Conservation (phyloP, 75 land plant genomes). For the Pseudotsuga menziesii region DNA sequence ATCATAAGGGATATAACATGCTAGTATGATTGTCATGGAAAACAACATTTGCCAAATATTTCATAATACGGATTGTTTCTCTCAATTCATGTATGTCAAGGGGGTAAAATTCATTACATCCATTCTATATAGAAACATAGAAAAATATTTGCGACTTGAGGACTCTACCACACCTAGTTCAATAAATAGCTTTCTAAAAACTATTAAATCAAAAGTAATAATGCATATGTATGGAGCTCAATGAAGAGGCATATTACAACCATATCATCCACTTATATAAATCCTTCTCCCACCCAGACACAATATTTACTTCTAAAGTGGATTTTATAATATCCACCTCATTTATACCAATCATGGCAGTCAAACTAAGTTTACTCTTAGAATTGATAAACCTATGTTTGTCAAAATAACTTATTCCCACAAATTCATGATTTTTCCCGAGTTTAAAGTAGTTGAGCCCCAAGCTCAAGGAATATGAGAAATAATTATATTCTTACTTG, state of each 20-base stretch:
- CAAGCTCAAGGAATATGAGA: constrained; percentile 16
- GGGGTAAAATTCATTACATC: constrained; percentile 35
- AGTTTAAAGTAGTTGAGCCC: constrained; percentile 91
- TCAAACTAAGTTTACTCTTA: constrained; percentile 72
- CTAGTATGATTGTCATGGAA: constrained; percentile 33
- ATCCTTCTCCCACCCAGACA: constrained; percentile 98
- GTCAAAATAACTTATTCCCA: constrained; percentile 53
- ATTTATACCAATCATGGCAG: constrained; percentile 65
- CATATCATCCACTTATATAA: constrained; percentile 80
- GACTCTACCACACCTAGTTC: constrained; percentile 78
- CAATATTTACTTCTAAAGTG: constrained; percentile 85
- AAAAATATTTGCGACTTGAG: constrained; percentile 61
- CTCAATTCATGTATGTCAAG: constrained; percentile 63
- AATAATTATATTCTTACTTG: too few relatives aligned
- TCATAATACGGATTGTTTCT: constrained; percentile 64
- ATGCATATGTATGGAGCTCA: constrained; percentile 89
- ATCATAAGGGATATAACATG: constrained; percentile 64
- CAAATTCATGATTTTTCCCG: constrained; percentile 74
- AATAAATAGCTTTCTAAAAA: constrained; percentile 71
- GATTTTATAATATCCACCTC: constrained; percentile 93
- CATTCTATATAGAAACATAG: constrained; percentile 61
- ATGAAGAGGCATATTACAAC: constrained; percentile 89
- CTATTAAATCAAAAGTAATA: constrained; percentile 86
- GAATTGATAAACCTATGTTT: constrained; percentile 71
- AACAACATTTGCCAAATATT: constrained; percentile 73